Conservation (phyloP, 164 flowering plant genomes). For the Liquidambar formosana region DNA sequence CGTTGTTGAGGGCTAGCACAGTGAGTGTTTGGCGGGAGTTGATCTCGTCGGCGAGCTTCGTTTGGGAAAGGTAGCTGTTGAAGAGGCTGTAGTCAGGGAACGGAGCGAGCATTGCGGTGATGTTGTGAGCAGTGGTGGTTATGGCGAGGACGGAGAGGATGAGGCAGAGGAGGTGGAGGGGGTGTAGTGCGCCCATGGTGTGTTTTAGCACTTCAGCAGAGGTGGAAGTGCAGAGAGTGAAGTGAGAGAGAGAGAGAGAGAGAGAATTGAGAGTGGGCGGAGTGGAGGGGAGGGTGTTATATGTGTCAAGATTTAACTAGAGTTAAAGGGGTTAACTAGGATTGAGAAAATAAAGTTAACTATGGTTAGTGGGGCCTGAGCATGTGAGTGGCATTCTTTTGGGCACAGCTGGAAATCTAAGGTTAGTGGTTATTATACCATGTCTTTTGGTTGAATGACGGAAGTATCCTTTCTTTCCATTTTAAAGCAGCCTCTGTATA, state of each 20-base stretch:
- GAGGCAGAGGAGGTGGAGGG: constrained; percentile 14
- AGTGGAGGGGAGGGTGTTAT: background rate
- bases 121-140: constrained; percentile 56
- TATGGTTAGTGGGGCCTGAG: constrained; percentile 15
- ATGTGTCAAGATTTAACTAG: background rate
- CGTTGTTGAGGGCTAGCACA: constrained; percentile 63
- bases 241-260: background rate
- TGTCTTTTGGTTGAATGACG: constrained; percentile 1
- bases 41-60: constrained; percentile 85
- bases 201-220: background rate
- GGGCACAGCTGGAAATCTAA: constrained; percentile 31
- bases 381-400: constrained; percentile 6
- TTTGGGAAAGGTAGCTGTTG: constrained; percentile 64
- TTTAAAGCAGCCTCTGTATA: too few species aligned
- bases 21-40: constrained; percentile 81
- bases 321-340: constrained; percentile 6
- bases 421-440: background rate
- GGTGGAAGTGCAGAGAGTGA: background rate
- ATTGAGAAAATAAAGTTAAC: constrained; percentile 14
- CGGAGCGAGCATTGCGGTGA: constrained; percentile 59
- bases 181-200: constrained; percentile 19
- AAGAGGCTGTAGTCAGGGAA: constrained; percentile 60
- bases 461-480: background rate
- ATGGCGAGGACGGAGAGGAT: constrained; percentile 15
- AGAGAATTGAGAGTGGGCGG: background rate